Percentiles rank a stretch among this genome's conserved stretches.
Conservation (phyloP, 2,329 filamentous ascomycete species). For the Fusarium sp. region DNA sequence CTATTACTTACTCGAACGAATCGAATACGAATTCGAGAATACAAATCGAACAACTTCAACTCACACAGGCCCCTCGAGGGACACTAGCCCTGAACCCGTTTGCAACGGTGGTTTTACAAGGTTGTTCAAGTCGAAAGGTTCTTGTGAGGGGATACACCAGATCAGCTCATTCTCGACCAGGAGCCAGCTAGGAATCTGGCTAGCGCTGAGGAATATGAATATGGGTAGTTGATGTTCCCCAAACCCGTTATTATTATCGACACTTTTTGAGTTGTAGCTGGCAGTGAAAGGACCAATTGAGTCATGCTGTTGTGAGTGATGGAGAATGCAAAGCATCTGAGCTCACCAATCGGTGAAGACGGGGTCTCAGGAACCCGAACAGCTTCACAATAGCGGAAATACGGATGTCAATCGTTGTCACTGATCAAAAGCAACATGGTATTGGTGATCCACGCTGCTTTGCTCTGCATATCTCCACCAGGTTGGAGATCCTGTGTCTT, state of each 20-base stretch:
- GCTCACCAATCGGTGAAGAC: background rate
- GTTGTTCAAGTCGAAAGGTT: slow-evolving; percentile 11
- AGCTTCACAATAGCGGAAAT: background rate
- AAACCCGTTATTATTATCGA: background rate
- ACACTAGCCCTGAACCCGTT: background rate
- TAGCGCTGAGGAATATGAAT: background rate
- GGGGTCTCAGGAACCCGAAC: background rate
- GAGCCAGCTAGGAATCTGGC: background rate
- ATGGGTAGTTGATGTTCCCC: background rate
- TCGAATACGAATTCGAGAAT: slow-evolving; percentile 21
- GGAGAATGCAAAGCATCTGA: background rate
- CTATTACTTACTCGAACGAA: background rate
- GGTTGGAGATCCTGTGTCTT: background rate
- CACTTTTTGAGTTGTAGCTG: background rate
- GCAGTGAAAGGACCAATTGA: background rate
- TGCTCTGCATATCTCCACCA: background rate
- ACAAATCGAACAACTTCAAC: background rate
- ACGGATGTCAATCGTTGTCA: background rate
- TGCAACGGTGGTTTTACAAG: background rate
- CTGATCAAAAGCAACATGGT: background rate
- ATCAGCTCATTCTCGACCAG: slow-evolving; percentile 2
- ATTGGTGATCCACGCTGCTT: slow-evolving; percentile 3
- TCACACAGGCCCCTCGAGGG: background rate
- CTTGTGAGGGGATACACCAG: background rate
- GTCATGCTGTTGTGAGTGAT: background rate